Percentiles rank a stretch among this genome's conserved stretches.
phyloP scores from a whole-genome alignment of 2,329 filamentous ascomycete species.

The Aspergillus uvarum region DNA sequence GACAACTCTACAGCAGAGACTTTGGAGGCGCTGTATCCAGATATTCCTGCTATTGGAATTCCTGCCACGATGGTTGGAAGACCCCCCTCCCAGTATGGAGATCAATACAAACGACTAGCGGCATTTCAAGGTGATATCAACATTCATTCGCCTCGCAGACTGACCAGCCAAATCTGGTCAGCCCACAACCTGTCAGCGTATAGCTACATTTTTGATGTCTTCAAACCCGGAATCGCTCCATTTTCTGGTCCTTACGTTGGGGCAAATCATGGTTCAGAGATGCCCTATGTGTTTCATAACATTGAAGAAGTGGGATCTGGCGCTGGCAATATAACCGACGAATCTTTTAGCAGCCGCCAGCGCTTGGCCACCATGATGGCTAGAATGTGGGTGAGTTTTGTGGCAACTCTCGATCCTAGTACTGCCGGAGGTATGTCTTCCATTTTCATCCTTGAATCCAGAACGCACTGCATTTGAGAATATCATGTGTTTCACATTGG shows the following conservation, averaged over 20 bases:
- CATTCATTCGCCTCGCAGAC: slow-evolving; percentile 13
- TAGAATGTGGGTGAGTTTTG: slow-evolving; percentile 16
- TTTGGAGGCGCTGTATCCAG: slow-evolving; percentile 2
- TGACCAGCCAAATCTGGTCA: slow-evolving; percentile 13
- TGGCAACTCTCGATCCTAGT: slow-evolving; percentile 7
- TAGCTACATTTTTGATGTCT: too few species aligned
- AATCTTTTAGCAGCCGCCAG: background rate
- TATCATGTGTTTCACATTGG: too few species aligned
- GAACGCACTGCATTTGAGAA: too few species aligned
- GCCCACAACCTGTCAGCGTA: too few species aligned
- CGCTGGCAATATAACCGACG: background rate
- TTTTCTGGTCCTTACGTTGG: slow-evolving; percentile 13
- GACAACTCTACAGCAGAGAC: background rate
- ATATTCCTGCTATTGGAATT: slow-evolving; percentile 2
- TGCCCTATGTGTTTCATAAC: slow-evolving; percentile 12
- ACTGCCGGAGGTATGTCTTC: background rate
- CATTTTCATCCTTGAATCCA: too few species aligned
- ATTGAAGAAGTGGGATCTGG: slow-evolving; percentile 3
- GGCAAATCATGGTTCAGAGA: slow-evolving; percentile 11
- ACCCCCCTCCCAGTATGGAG: slow-evolving; percentile 11
- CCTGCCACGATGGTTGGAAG: slow-evolving; percentile 2
- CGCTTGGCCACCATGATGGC: slow-evolving; percentile 6
- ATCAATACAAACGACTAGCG: slow-evolving; percentile 11
- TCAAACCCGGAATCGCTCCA: too few species aligned
- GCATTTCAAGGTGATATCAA: slow-evolving; percentile 15